phyloP scores from a whole-genome alignment of 2,329 filamentous ascomycete species.

The Xylaria sp. region DNA sequence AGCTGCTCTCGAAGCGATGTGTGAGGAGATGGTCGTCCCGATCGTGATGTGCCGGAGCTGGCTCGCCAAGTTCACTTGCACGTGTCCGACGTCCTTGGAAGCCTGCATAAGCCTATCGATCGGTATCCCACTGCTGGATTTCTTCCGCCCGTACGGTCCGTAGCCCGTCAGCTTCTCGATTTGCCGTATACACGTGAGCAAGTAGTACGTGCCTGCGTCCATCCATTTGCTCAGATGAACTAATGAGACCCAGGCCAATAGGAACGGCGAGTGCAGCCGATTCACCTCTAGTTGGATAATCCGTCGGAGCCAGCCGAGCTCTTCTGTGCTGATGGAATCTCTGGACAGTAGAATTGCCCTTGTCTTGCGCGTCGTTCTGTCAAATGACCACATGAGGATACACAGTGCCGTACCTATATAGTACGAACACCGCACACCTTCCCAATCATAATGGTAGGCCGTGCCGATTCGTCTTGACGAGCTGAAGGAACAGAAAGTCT shows the following conservation, averaged over 20 bases:
- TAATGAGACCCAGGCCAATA: conserved; percentile 29
- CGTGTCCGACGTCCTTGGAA: conserved; percentile 26
- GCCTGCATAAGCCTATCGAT: conserved; percentile 25
- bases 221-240: conserved; percentile 31
- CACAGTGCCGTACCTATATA: conserved; percentile 33
- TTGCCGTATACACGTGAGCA: conserved; percentile 27
- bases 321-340: conserved; percentile 21
- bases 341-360: conserved; percentile 23
- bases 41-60: conserved; percentile 30
- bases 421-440: conserved; percentile 24
- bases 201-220: conserved; percentile 32
- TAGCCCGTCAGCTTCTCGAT: conserved; percentile 29
- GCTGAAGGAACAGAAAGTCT: conserved; percentile 26
- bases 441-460: conserved; percentile 29
- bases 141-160: conserved; percentile 24
- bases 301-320: conserved; percentile 15
- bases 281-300: conserved; percentile 21
- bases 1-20: conserved; percentile 10
- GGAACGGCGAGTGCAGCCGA: conserved; percentile 26
- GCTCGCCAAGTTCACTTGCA: conserved; percentile 32
- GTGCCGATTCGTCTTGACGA: conserved; percentile 29
- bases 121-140: not conserved
- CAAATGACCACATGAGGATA: conserved; percentile 33
- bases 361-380: conserved; percentile 24
- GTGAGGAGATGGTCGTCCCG: conserved; percentile 17